These are phyloP conservation scores for Colletotrichum melonis DNA, from an alignment of 2,329 filamentous ascomycete species.

Conservation along the genomic window DNA sequence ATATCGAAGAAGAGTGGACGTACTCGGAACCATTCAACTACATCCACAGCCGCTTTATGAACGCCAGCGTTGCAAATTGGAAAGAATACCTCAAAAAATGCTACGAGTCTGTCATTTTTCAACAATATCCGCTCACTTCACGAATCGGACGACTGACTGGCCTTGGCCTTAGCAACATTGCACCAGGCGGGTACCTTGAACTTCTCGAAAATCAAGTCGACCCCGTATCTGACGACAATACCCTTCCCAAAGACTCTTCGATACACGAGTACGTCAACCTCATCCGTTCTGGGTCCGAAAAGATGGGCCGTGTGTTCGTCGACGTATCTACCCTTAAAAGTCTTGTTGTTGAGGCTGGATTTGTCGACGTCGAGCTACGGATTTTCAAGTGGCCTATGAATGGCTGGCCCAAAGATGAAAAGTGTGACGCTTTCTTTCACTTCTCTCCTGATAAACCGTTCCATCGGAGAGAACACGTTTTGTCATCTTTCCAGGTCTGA, in stretches of 20 bases:
- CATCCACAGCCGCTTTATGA: background rate
- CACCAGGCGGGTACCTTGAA: background rate
- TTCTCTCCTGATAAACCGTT: fast-evolving
- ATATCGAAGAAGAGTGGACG: background rate
- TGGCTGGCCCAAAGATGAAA: background rate
- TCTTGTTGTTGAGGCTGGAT: background rate
- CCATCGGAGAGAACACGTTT: background rate
- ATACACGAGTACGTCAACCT: background rate
- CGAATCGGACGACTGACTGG: background rate
- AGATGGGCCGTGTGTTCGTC: background rate
- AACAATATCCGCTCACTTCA: background rate
- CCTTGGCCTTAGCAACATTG: background rate
- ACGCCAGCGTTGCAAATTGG: background rate
- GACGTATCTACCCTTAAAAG: background rate
- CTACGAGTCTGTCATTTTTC: background rate
- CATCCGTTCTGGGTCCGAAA: background rate
- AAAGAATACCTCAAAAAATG: background rate
- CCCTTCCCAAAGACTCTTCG: background rate
- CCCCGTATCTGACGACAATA: background rate
- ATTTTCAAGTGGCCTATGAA: background rate
- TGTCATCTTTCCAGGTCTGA: background rate
- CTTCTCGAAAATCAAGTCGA: background rate
- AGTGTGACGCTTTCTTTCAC: background rate
- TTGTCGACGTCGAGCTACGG: background rate
- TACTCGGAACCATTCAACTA: background rate